Conservation (phyloP, 2,329 filamentous ascomycete genomes). For the Cercospora sp. region DNA sequence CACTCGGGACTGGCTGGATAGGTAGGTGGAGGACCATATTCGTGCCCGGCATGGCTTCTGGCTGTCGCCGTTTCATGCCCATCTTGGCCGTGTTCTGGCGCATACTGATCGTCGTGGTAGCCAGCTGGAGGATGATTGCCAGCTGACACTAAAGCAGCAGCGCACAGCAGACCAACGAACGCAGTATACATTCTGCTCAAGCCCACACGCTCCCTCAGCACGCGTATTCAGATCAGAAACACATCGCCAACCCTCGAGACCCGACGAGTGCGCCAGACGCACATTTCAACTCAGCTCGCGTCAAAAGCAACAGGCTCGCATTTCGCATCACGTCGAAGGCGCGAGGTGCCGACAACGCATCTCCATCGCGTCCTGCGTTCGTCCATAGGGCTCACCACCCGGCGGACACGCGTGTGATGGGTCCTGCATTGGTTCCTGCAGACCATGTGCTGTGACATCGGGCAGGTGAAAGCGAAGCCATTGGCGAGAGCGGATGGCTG, state of each 20-base stretch:
- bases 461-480: neutral
- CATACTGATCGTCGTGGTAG: neutral
- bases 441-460: neutral
- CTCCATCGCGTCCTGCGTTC: neutral
- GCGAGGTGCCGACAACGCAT: neutral
- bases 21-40: neutral
- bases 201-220: neutral
- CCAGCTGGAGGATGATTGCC: neutral
- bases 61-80: neutral
- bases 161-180: neutral
- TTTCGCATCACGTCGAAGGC: neutral
- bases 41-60: neutral
- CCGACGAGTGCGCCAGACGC: neutral
- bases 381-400: neutral
- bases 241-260: neutral
- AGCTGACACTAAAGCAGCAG: neutral
- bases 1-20: neutral
- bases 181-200: neutral
- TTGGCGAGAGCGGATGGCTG: neutral
- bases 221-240: neutral
- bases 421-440: slow-evolving; percentile 3
- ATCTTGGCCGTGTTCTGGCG: neutral
- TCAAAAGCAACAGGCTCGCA: neutral
- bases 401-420: neutral
- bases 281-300: neutral